Base-by-base conservation (phyloP, 2,329 filamentous ascomycete species). In the Botrytis hyacinthi region DNA sequence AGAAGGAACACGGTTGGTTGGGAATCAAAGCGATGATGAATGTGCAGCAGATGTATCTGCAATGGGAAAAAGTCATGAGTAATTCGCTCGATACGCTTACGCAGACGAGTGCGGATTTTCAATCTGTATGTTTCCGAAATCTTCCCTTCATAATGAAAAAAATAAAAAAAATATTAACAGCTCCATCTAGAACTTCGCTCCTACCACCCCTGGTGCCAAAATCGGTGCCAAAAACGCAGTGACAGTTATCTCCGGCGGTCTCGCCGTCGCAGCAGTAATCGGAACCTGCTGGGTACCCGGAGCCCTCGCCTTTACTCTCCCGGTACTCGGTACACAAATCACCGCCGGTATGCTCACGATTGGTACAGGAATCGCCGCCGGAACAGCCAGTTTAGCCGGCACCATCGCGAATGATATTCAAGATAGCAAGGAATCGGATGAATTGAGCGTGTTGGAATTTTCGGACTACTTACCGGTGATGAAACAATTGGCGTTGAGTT, bases 41-140 rank as follows among this genome's bases (percentile, higher is more conserved):
- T 62, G 60, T 62, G 14, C 60, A 62, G 26, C 37, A 62, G 26
- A 62, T 62, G 60, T 62, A 62, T 62, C 14, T 62, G 22, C 60
- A 62, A 4, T 62, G 60, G 60, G 60, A 62, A n/a, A 62, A 62
- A n/a, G 60, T 62, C 35, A 62, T 62, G 60, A 40, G 35, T 9
- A 62, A 62, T 18, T 62, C 37, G 35, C 6, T 62, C 9, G 60
- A 62, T 42, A 62, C 60, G 12, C 60, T 62, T 20, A 42, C 60
- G 14, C 60, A 62, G 37, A 62, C 60, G 0, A 62, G 22, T 29
- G 60, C 37, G 35, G 60, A 62, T 62, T 62, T 62, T 29, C 60
- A 62, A 42, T 62, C 60, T n/a, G 60, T 62, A 42, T 0, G 35
- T 42, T 42, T 61, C 8, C 14, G 2, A 4, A 40, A 40, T n/a